Base-by-base conservation (phyloP, 2,329 filamentous ascomycete genomes). In the Sporothrix brunneoviolacea region DNA sequence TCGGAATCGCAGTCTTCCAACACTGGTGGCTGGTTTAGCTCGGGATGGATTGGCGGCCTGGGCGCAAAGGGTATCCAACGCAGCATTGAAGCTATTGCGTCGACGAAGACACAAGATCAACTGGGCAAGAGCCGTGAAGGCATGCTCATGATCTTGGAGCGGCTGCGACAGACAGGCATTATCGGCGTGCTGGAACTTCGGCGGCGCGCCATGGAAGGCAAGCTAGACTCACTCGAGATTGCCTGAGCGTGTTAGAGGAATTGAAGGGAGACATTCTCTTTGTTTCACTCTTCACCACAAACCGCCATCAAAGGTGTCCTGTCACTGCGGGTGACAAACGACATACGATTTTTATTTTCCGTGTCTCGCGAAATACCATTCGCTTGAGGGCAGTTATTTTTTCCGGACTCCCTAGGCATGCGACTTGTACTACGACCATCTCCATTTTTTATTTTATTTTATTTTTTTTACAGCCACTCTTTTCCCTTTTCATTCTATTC, bases 101-200 rank as follows among this genome's bases (percentile, higher is more conserved):
- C 87, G 35, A 84, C 82, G 61, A 85, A 88, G 63, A 89, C 88
- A 5, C 79, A 84, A 57, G 84, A 86, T 60, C 86, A 88, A 63
- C 76, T 91, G 60, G 82, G 84, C 46, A 91, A 91, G 70, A 88
- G 86, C 58, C 82, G 85, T 44, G 85, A 91, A 64, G 88, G 88
- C 43, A 91, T 93, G 88, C 82, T 80, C 51, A 80, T 91, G 33
- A 87, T 93, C 8, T 73, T 93, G 19, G 85, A 90, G 66, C 74
- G 87, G 42, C 69, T 82, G 47, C 73, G 79, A 42, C 77, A 78
- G 64, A 78, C 73, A 36, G 76, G 77, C 27, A 72, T 80, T 51
- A 75, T 80, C 50, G 75, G 76, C 35, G 76, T 82, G 27, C 65
- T 82, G 30, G 79, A 82, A 62, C 71, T 76, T 44, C 68, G 77